phyloP scores from a whole-genome alignment of 1,284 basidiomycete species.

The Pholiota adiposa region DNA sequence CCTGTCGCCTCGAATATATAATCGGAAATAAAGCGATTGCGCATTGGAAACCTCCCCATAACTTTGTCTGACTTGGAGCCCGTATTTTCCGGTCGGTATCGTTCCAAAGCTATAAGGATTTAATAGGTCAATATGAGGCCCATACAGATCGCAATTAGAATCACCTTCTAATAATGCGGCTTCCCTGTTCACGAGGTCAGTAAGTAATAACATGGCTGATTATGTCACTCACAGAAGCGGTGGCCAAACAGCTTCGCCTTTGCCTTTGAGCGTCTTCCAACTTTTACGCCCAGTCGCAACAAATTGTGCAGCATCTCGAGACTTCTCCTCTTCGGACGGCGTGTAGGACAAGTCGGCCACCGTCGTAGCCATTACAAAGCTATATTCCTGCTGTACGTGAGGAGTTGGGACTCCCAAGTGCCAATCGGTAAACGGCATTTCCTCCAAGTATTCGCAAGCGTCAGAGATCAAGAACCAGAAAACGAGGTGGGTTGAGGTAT shows the following conservation, averaged over 20 bases:
- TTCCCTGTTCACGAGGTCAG: constrained; percentile 39
- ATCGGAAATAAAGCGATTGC: constrained; percentile 63
- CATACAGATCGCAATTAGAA: constrained; percentile 3
- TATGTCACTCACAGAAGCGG: constrained; percentile 46
- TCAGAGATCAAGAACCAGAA: not conserved
- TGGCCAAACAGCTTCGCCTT: constrained; percentile 63
- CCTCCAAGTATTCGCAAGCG: not conserved
- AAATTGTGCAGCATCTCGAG: constrained; percentile 38
- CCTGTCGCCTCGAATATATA: constrained; percentile 58
- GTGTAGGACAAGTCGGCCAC: constrained; percentile 44
- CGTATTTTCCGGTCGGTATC: constrained; percentile 46
- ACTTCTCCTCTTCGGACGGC: constrained; percentile 38
- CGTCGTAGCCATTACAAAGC: constrained; percentile 38
- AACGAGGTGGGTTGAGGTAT: not conserved
- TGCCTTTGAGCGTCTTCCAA: constrained; percentile 64
- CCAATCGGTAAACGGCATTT: constrained; percentile 26
- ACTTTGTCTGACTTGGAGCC: constrained; percentile 45
- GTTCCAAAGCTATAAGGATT: constrained; percentile 45
- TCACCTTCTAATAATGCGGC: constrained; percentile 60
- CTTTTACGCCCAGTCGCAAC: constrained; percentile 46
- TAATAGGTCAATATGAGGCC: not conserved
- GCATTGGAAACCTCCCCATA: constrained; percentile 54
- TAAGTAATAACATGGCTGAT: constrained; percentile 5
- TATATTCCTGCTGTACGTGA: constrained; percentile 26
- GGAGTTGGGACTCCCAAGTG: constrained; percentile 44